These are phyloP conservation scores for Boletus mariae DNA, from an alignment of 1,284 basidiomycete species.

Conservation along the genomic window DNA sequence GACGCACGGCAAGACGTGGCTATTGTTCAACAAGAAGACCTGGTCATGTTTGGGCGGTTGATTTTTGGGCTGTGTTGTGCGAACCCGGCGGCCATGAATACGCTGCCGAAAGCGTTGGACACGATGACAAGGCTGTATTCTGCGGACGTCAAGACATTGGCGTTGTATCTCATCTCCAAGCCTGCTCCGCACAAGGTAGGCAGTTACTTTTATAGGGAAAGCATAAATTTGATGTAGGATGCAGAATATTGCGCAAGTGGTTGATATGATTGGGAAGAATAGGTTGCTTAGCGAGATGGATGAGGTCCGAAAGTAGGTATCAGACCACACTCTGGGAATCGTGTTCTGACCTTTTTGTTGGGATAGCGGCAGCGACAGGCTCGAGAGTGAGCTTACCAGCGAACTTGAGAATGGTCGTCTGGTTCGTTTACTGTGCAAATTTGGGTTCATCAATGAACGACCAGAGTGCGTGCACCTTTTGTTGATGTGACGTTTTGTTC, in stretches of 20 bases:
- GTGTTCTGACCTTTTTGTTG: slow-evolving; percentile 3
- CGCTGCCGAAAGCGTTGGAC: slow-evolving; percentile 77
- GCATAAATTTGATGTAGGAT: slow-evolving; percentile 1
- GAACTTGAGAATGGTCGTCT: slow-evolving; percentile 97
- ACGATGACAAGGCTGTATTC: slow-evolving; percentile 74
- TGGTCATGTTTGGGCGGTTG: slow-evolving; percentile 83
- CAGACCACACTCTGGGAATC: not conserved
- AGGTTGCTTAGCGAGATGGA: slow-evolving; percentile 81
- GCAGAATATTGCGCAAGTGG: slow-evolving; percentile 75
- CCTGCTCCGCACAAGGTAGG: slow-evolving; percentile 59
- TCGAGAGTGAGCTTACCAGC: slow-evolving; percentile 82
- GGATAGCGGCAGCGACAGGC: slow-evolving; percentile 69
- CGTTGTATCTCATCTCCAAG: slow-evolving; percentile 77
- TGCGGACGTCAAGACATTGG: slow-evolving; percentile 77
- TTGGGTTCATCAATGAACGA: slow-evolving; percentile 97
- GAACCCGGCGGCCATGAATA: slow-evolving; percentile 56
- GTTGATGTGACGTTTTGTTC: not conserved
- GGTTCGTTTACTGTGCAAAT: slow-evolving; percentile 89
- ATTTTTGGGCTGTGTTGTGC: slow-evolving; percentile 79
- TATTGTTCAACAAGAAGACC: slow-evolving; percentile 81
- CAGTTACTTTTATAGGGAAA: not conserved
- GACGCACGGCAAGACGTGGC: slow-evolving; percentile 63
- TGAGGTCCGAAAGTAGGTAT: slow-evolving; percentile 69
- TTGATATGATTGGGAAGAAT: slow-evolving; percentile 71
- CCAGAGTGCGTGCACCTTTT: slow-evolving; percentile 70